Conservation (phyloP, 1,284 basidiomycete genomes). For the Marasmius sp. region DNA sequence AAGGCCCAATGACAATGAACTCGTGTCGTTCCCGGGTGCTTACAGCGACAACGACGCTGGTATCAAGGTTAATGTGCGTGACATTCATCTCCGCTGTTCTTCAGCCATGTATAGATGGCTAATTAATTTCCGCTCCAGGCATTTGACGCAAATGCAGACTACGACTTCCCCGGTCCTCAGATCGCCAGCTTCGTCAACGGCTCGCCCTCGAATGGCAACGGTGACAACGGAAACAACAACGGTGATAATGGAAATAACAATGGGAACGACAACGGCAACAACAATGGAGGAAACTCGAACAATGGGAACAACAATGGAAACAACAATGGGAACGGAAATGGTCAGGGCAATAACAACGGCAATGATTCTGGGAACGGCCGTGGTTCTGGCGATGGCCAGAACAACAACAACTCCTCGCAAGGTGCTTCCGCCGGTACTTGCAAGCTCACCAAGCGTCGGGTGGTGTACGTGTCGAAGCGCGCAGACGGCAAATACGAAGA, state of each 20-base stretch:
- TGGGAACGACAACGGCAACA: neutral
- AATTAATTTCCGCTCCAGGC: conserved; percentile 11
- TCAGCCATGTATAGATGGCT: too few species aligned
- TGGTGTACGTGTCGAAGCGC: neutral
- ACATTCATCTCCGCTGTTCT: neutral
- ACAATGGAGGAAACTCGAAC: neutral
- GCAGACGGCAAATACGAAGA: neutral
- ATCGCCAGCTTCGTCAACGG: conserved; percentile 41
- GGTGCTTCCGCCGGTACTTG: neutral
- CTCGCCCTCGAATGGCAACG: neutral
- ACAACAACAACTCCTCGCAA: neutral
- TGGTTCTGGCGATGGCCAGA: neutral
- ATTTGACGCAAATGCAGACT: conserved; percentile 34
- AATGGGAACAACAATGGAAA: too few species aligned
- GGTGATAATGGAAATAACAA: neutral
- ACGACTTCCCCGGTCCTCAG: conserved; percentile 52
- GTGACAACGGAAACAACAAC: neutral
- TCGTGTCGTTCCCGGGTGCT: conserved; percentile 62
- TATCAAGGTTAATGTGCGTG: conserved; percentile 48
- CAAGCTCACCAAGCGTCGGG: neutral
- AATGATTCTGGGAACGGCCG: neutral
- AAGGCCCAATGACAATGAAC: conserved; percentile 38
- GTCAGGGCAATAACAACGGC: neutral
- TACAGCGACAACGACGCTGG: conserved; percentile 64
- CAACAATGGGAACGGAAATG: neutral